Base-by-base conservation (phyloP, 805 yeast species). In the Barnettozyma siamensis region DNA sequence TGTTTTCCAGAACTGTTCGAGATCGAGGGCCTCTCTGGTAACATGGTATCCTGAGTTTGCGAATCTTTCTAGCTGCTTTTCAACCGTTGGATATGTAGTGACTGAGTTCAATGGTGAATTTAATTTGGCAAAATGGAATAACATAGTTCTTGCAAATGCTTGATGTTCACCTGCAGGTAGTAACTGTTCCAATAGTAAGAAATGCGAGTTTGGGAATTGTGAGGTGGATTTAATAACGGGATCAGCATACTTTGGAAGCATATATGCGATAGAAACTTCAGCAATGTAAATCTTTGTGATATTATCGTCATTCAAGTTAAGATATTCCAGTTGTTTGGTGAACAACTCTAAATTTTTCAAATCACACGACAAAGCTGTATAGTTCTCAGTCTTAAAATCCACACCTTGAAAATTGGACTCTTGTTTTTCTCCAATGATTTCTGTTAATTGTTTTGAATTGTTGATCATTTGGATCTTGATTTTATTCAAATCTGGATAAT, bases 261-360 rank as follows among this genome's bases (percentile, higher is more conserved):
- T 85, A 57, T 85, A 86, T 0, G 91, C 88, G 41, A 86, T 61
- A 0, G 94, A 84, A 4, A 86, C 94, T 57, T 85, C 95, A 1
- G 94, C 91, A 31, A 87, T 69, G 54, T 82, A 86, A 2, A 85
- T 67, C 35, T 71, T 76, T 5, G 72, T 62, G 2, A 67, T 51
- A n/a, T 62, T 50, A 1, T 59, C 49, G 23, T 45, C 53, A 18
- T 38, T 54, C 32, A 56, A 45, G 9, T 46, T 33, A 9, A 58
- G 37, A 18, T 42, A 39, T 12, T 44, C 41, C 28, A 54, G 28
- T 23, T 51, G 49, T 23, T 39, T 43, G 16, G 60, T 46, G 44
- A 73, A 80, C 6, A 69, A 49, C 1, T 50, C 49, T 2, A 57
- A 48, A 49, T 77, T 62, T 39, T 81, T 76, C 46, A 85, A 62